Conservation (phyloP, 2,329 filamentous ascomycete species). For the Colletotrichum zoysiae region DNA sequence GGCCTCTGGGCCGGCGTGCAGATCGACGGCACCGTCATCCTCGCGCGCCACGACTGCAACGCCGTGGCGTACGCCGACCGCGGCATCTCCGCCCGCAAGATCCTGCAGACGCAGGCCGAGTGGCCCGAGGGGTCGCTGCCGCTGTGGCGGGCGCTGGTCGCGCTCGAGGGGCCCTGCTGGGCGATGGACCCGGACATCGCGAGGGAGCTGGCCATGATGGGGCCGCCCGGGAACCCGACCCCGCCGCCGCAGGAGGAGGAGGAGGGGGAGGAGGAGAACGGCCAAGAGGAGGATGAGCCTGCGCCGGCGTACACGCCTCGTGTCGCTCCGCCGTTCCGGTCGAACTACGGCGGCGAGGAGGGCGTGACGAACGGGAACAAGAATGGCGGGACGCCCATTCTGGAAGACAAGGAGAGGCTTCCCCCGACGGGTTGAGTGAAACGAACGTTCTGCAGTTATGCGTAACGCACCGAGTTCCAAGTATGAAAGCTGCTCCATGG, state of each 20-base stretch:
- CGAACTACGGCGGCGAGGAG: constrained; percentile 17
- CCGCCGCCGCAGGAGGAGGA: constrained; percentile 51
- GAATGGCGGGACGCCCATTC: constrained; percentile 19
- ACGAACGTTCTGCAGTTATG: background rate
- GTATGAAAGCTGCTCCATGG: background rate
- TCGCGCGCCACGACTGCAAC: constrained; percentile 83
- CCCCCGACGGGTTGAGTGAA: background rate
- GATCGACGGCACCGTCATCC: constrained; percentile 83
- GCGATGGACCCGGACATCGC: constrained; percentile 47
- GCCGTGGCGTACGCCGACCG: constrained; percentile 79
- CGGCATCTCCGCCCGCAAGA: constrained; percentile 53
- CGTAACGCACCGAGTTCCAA: no score
- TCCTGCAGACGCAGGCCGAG: constrained; percentile 53
- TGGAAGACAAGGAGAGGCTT: constrained; percentile 38
- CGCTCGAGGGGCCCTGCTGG: constrained; percentile 51
- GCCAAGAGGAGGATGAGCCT: background rate
- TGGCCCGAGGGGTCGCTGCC: constrained; percentile 56
- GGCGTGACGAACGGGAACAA: constrained; percentile 37
- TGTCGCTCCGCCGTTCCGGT: background rate
- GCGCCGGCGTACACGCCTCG: constrained; percentile 29
- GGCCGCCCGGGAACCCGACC: constrained; percentile 43
- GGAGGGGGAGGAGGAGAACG: constrained; percentile 45
- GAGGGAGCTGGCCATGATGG: constrained; percentile 45
- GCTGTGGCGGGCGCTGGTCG: constrained; percentile 55
- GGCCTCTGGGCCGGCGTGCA: constrained; percentile 85